Evolutionary conservation across 768 basidiomycete species (phyloP), one percentile per base, ranked within the genome.

Genomic region (Xerocomus brunneocitrinus): DNA sequence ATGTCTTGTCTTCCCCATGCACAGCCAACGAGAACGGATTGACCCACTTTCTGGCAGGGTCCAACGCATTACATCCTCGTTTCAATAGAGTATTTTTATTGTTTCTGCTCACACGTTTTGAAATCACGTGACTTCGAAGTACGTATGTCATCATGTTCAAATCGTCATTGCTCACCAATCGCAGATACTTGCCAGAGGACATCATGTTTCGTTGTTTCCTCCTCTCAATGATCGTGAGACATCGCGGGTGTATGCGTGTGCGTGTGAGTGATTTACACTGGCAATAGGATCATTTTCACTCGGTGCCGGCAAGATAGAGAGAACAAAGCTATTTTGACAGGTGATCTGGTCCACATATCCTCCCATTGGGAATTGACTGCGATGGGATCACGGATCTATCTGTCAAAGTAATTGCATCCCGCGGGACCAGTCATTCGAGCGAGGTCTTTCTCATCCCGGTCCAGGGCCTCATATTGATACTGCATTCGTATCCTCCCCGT

Each of bases 21-120:
- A 59, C 45, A 50, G 58, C 52, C 34, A 22, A 40, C 6, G 12
- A 16, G 22, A 32, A 8, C 42, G 12, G 55, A 49, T 56, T 31
- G 1, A n/a, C 55, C 28, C 45, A 41, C 25, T 47, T 5, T 34
- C 32, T 16, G 25, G 14, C 27, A 28, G 42, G 25, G 42, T 43
- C 43, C 5, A 6, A 9, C 38, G 2, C 12, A 22, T 39, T 7
- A 12, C 38, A 22, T 39, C 38, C 38, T 22, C 38, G 38, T 39
- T 39, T 36, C 35, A 36, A 36, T n/a, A 9, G 38, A 19, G n/a
- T 7, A 39, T 39, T 39, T 25, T 42, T 10, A 9, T 40, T 40
- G 22, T 22, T 40, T 40, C 19, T 19, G 16, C 1, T 28, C 8
- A 14, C 27, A 43, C 8, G 16, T 28, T 28, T 44, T n/a, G 7